Conservation (phyloP, 2,329 filamentous ascomycete species). For the Fusarium sp. region DNA sequence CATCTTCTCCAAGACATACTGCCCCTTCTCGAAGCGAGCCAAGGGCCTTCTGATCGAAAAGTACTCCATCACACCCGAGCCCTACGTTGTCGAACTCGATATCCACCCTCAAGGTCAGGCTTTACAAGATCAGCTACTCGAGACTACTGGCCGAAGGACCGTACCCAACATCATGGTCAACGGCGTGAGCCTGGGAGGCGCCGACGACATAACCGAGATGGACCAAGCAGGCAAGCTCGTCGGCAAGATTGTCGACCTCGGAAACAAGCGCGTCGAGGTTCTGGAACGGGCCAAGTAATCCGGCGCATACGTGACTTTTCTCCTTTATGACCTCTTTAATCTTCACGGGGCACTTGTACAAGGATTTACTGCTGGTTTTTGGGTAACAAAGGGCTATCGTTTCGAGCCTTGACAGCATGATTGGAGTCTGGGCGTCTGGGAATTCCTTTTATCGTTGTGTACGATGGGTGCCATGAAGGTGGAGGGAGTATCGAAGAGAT, state of each 20-base stretch:
- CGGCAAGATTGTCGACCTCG: conserved; percentile 79
- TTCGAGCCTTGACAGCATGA: conserved; percentile 23
- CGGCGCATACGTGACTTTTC: neutral
- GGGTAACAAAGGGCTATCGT: conserved; percentile 28
- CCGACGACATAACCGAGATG: conserved; percentile 84
- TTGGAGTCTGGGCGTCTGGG: conserved; percentile 41
- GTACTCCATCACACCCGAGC: conserved; percentile 85
- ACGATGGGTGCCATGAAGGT: conserved; percentile 6
- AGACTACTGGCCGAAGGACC: conserved; percentile 83
- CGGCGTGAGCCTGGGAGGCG: conserved; percentile 88
- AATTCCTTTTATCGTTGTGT: conserved; percentile 20
- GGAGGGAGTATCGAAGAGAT: conserved; percentile 7
- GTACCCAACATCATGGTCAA: conserved; percentile 94
- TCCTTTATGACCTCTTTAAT: conserved; percentile 30
- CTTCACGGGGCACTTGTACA: conserved; percentile 20
- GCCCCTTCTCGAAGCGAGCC: conserved; percentile 85
- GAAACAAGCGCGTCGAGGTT: conserved; percentile 72
- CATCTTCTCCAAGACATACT: conserved; percentile 96
- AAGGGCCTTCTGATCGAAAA: conserved; percentile 87
- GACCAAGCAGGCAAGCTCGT: conserved; percentile 75
- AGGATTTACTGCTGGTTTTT: conserved; percentile 22
- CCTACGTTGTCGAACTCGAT: conserved; percentile 93
- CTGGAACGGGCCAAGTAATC: conserved; percentile 57
- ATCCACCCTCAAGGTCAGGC: conserved; percentile 78
- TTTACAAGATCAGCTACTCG: conserved; percentile 78